Percentiles rank a stretch among this genome's conserved stretches.
Evolutionary conservation across 2,329 filamentous ascomycete species (phyloP).

Genomic region (Neonectria punicea): DNA sequence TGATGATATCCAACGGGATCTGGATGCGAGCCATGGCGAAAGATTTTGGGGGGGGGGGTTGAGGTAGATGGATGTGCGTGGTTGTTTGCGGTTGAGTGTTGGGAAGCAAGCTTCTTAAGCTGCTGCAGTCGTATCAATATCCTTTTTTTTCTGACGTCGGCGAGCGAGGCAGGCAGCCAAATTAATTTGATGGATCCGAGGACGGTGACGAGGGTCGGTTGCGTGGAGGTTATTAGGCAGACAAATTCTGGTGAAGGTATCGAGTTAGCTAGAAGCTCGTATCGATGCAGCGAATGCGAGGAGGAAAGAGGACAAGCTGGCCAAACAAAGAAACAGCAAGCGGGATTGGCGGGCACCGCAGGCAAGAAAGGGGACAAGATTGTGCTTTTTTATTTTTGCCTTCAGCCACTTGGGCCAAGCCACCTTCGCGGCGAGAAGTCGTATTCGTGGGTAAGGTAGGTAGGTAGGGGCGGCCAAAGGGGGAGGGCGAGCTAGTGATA

Average conservation of each 20-base stretch:
- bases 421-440: background rate
- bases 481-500: background rate
- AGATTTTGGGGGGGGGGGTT: background rate
- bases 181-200: conserved; percentile 29
- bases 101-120: conserved; percentile 3
- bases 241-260: conserved; percentile 18
- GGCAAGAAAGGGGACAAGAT: conserved; percentile 18
- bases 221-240: conserved; percentile 28
- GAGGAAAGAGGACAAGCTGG: conserved; percentile 39
- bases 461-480: background rate
- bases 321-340: conserved; percentile 31
- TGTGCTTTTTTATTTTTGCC: conserved; percentile 1
- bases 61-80: background rate
- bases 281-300: background rate
- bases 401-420: conserved; percentile 8
- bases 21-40: conserved; percentile 82
- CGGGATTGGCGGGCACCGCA: conserved; percentile 5
- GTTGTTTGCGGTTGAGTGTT: background rate
- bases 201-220: conserved; percentile 29
- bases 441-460: background rate
- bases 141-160: background rate
- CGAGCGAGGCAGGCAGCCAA: conserved; percentile 36
- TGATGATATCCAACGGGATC: conserved; percentile 91
- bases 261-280: conserved; percentile 18
- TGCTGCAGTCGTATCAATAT: background rate